These are phyloP conservation scores for Astrephomene gubernaculifera DNA, from an alignment of 139 green algal genomes.

Conservation along the genomic window DNA sequence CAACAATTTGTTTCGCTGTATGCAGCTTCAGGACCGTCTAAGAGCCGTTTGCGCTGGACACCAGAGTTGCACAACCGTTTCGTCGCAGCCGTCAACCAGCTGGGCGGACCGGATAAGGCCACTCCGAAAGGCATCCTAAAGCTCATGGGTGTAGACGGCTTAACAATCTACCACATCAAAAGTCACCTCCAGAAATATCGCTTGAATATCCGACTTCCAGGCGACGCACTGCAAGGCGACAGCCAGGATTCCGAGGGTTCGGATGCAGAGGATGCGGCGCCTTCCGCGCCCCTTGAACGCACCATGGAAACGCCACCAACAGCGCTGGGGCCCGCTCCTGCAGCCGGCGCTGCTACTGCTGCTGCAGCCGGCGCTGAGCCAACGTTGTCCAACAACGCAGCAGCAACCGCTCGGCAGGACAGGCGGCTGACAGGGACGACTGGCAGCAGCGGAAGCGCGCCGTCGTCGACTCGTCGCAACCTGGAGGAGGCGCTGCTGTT, in stretches of 20 bases:
- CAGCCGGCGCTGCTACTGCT: not conserved
- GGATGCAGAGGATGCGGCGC: conserved; percentile 2
- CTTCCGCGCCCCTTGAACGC: conserved; percentile 7
- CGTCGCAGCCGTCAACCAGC: conserved; percentile 57
- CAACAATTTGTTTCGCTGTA: too few relatives aligned
- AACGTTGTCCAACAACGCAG: not conserved
- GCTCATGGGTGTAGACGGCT: conserved; percentile 71
- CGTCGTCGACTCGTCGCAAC: conserved; percentile 43
- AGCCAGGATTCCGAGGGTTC: conserved; percentile 11
- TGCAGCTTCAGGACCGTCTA: conserved; percentile 26
- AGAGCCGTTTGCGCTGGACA: conserved; percentile 74
- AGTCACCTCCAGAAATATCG: conserved; percentile 93
- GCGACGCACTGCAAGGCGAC: conserved; percentile 41
- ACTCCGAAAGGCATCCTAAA: conserved; percentile 80
- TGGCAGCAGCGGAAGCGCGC: conserved; percentile 15
- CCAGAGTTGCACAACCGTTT: conserved; percentile 72
- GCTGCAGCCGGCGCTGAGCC: not conserved
- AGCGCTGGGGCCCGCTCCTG: not conserved
- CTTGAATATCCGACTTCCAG: conserved; percentile 83
- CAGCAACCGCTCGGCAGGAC: not conserved
- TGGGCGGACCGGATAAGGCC: conserved; percentile 72
- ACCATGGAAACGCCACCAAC: conserved; percentile 16
- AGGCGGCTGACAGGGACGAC: not conserved
- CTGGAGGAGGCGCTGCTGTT: conserved; percentile 90
- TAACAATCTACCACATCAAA: conserved; percentile 96